phyloP scores from a whole-genome alignment of 192 early-diverging fungal genomes.

The Cladochytrium replicatum region DNA sequence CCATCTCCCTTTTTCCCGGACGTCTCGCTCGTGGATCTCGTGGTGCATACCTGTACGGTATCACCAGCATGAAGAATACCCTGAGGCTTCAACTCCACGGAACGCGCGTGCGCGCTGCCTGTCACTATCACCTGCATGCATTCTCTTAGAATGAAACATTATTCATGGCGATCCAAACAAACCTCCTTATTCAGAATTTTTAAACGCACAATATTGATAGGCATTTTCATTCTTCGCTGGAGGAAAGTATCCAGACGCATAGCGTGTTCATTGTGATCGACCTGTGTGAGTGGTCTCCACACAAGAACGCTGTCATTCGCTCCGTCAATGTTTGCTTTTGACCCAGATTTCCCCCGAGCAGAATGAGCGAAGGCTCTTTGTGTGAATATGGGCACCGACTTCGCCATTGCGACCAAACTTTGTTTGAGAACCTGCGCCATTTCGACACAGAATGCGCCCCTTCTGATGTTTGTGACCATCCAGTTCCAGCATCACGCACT shows the following conservation, averaged over 20 bases:
- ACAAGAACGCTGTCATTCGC: no score
- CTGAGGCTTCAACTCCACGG: conserved; percentile 18
- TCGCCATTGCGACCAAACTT: no score
- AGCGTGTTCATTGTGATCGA: conserved; percentile 17
- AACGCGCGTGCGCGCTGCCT: conserved; percentile 22
- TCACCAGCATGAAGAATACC: conserved; percentile 26
- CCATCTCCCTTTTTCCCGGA: not conserved
- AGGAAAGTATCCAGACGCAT: conserved; percentile 22
- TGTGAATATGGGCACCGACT: no score
- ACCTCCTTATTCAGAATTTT: conserved; percentile 31
- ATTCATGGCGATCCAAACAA: not conserved
- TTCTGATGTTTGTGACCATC: no score
- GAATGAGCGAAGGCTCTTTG: no score
- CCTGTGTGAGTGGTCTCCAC: no score
- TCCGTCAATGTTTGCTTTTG: no score
- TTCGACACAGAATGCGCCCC: no score
- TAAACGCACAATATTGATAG: conserved; percentile 20
- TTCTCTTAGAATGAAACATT: not conserved
- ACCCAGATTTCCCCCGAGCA: no score
- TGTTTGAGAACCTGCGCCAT: no score
- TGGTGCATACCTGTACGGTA: conserved; percentile 21
- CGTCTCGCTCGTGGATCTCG: not conserved
- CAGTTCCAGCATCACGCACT: no score
- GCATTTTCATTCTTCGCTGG: conserved; percentile 5
- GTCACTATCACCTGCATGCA: not conserved